Evolutionary conservation across 1,284 basidiomycete species (phyloP), one percentile per base, ranked within the genome.

Genomic region (Malassezia brasiliensis): DNA sequence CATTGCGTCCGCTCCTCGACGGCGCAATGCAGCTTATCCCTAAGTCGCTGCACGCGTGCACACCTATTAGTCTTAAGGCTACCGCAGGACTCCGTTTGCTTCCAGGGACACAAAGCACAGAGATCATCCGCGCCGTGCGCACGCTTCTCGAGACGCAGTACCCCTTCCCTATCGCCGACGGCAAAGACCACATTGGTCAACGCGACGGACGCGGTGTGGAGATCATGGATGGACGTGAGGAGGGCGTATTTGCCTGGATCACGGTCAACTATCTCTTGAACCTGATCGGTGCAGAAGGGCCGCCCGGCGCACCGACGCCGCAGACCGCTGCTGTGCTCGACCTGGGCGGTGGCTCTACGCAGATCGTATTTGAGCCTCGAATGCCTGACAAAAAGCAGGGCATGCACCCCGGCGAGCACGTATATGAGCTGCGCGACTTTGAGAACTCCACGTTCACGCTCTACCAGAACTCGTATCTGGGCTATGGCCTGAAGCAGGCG

Each of bases 191-290:
- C 15, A 48, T 55, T 11, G 59, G 62, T 2, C 37, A 47, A n/a
- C 52, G 54, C 10, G 52, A 32, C 10, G 38, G 39, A n/a, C 63
- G 60, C 38, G 69, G 70, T 20, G 62, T 72, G 30, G 67, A 74
- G 53, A 74, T 73, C 50, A 96, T 96, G 93, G 90, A 96, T 66
- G 93, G 93, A 17, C 86, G 84, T 67, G 90, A 96, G 72, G 93
- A 98, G 77, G 68, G 66, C 30, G 90, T 96, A 25, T 96, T 88
- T 75, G 90, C 91, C 17, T 98, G 93, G 93, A 90, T 96, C 69
- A 96, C 91, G 11, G 88, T 88, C 61, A 98, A 98, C 77, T 96
- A 96, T 77, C 65, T 75, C 19, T 49, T 74, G 25, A 65, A 63
- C 36, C 53, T 63, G 17, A 67, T 74, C 45, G 67, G 70, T 35